Percentiles rank a stretch among this genome's conserved stretches.
These are phyloP conservation scores for Syzygium grande DNA, from an alignment of 345 rosid genomes.

Conservation along the genomic window DNA sequence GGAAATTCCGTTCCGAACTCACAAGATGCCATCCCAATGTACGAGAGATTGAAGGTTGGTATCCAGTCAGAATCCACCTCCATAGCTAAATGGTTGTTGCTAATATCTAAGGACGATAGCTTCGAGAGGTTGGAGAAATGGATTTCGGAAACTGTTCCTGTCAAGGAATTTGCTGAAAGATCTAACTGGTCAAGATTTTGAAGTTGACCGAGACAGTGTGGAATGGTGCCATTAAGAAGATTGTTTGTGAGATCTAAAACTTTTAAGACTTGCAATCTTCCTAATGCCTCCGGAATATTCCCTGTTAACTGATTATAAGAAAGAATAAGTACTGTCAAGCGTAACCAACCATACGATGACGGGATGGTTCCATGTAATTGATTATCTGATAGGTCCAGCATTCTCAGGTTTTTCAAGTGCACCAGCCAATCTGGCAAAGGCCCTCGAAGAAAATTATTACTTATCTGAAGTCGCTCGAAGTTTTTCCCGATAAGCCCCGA, in stretches of 20 bases:
- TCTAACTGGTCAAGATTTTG: not conserved
- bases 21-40: not conserved
- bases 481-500: not conserved
- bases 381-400: not conserved
- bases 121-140: conserved; percentile 1
- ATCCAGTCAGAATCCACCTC: not conserved
- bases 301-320: not conserved
- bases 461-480: too few species aligned
- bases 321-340: too few species aligned
- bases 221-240: not conserved
- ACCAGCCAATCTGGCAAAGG: not conserved
- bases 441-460: not conserved
- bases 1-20: not conserved
- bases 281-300: not conserved
- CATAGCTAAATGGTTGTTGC: not conserved
- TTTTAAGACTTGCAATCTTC: not conserved
- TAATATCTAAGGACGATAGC: not conserved
- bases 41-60: not conserved
- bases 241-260: not conserved
- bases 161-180: not conserved
- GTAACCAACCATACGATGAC: not conserved
- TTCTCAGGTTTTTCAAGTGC: not conserved
- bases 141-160: not conserved
- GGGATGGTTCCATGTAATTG: not conserved
- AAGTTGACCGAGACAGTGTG: not conserved